Conservation (phyloP, 345 rosid species). For the Theobroma cacao region DNA sequence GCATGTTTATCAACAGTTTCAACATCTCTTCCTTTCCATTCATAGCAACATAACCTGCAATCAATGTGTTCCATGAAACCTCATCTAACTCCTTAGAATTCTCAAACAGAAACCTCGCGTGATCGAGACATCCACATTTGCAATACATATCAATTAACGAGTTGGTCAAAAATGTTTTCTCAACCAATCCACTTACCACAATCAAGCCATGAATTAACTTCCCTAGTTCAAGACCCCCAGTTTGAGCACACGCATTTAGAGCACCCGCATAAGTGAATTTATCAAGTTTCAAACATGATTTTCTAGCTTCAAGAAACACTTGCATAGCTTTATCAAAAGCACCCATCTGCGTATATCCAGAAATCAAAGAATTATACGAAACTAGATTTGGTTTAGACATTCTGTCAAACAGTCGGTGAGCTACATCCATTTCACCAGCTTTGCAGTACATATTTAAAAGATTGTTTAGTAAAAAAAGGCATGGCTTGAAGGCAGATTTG, state of each 20-base stretch:
- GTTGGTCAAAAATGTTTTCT: constrained; percentile 27
- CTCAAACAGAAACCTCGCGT: constrained; percentile 43
- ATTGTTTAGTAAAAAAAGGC: constrained; percentile 38
- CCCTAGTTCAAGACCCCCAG: constrained; percentile 38
- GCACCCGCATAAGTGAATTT: constrained; percentile 49
- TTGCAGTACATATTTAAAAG: constrained; percentile 36
- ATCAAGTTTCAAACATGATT: constrained; percentile 35
- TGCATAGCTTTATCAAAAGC: constrained; percentile 35
- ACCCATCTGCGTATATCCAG: constrained; percentile 42
- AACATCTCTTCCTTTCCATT: constrained; percentile 38
- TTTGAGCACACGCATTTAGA: constrained; percentile 36
- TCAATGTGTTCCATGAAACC: constrained; percentile 55
- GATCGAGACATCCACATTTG: constrained; percentile 41
- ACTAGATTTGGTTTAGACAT: constrained; percentile 42
- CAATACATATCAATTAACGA: constrained; percentile 46
- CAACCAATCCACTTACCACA: constrained; percentile 33
- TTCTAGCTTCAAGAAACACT: constrained; percentile 6
- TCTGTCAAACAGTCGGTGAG: constrained; percentile 42
- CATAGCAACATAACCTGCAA: constrained; percentile 40
- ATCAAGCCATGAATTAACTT: constrained; percentile 41
- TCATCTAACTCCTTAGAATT: constrained; percentile 33
- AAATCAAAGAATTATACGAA: constrained; percentile 46
- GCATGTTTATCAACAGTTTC: constrained; percentile 40
- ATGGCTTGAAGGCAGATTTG: constrained; percentile 36
- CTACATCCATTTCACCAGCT: constrained; percentile 27